Evolutionary conservation across 306 rosid species (phyloP).

Genomic region (Myrica gale): DNA sequence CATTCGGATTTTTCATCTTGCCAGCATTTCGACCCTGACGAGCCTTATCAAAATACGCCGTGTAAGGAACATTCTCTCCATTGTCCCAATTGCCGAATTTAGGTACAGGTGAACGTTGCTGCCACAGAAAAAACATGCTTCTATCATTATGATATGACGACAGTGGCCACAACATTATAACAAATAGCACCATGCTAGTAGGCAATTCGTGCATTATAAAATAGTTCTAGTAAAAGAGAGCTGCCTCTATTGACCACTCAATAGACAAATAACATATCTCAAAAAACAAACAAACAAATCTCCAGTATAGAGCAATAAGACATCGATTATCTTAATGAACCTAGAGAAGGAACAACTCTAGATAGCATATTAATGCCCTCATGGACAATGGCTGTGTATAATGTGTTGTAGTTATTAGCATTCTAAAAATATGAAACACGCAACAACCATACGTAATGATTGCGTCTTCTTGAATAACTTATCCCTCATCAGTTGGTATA

Average conservation of each 20-base stretch:
- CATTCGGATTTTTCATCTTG: constrained; percentile 80
- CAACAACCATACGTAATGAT: too few relatives aligned
- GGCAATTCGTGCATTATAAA: neutral
- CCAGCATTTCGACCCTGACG: constrained; percentile 71
- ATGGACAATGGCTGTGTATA: neutral
- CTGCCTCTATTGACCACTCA: neutral
- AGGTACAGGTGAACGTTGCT: constrained; percentile 89
- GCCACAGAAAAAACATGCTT: constrained; percentile 35
- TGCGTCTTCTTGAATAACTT: too few relatives aligned
- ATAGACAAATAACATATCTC: neutral
- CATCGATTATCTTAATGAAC: neutral
- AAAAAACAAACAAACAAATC: neutral
- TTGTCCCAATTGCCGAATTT: constrained; percentile 86
- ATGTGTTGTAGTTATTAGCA: too few relatives aligned
- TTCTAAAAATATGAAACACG: too few relatives aligned
- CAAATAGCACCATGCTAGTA: neutral
- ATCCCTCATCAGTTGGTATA: too few relatives aligned
- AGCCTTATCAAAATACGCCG: constrained; percentile 89
- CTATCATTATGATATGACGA: neutral
- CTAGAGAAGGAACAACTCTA: neutral
- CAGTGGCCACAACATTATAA: neutral
- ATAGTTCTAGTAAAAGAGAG: neutral
- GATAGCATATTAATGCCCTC: neutral
- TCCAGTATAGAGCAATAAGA: neutral
- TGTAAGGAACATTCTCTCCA: constrained; percentile 84